Evolutionary conservation across 306 rosid species (phyloP).

Genomic region (cucumber (Cucumis sativus)): Cucumber_9930_V3 NC_026660.2:9562001-9562500

Average conservation of each 20-base stretch:
- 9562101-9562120: slow-evolving; percentile 92
- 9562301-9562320: neutral
- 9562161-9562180: slow-evolving; percentile 62
- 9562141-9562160: slow-evolving; percentile 57
- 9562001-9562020: neutral
- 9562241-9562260: neutral
- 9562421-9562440: neutral
- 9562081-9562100: slow-evolving; percentile 85
- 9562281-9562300: neutral
- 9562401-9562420: neutral
- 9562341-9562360: neutral
- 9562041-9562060: neutral
- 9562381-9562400: neutral
- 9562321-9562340: neutral
- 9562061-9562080: slow-evolving; percentile 5
- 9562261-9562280: neutral
- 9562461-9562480: neutral
- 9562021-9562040: neutral
- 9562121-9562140: slow-evolving; percentile 61
- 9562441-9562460: neutral
- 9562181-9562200: slow-evolving; percentile 1
- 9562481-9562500: neutral
- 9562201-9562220: neutral
- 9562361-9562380: neutral
- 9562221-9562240: neutral